These are phyloP conservation scores for Hirsutella rhossiliensis DNA, from an alignment of 2,329 filamentous ascomycete genomes.

Conservation along the genomic window DNA sequence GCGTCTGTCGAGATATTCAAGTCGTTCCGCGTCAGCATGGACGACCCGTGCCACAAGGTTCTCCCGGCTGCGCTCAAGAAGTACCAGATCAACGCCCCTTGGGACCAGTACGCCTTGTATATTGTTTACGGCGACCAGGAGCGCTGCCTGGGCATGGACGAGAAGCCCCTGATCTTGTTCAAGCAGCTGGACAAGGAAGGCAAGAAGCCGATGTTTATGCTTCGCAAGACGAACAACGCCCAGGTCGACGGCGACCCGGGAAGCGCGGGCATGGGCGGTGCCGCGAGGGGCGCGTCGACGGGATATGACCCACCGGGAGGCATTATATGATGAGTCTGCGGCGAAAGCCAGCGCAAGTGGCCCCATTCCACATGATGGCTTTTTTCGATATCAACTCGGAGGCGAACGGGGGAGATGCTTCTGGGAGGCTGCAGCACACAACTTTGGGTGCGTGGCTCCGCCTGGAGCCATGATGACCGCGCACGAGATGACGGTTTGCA, in stretches of 20 bases:
- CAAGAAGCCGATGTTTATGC: slow-evolving; percentile 99
- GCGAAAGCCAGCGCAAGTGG: background rate
- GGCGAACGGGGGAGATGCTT: background rate
- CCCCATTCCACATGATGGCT: background rate
- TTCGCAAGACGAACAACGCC: slow-evolving; percentile 54
- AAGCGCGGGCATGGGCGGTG: slow-evolving; percentile 38
- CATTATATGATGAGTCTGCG: slow-evolving; percentile 34
- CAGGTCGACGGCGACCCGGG: slow-evolving; percentile 40
- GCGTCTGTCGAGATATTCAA: slow-evolving; percentile 92
- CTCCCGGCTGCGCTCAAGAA: slow-evolving; percentile 91
- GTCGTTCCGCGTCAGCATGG: slow-evolving; percentile 93
- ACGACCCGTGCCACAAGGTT: slow-evolving; percentile 96
- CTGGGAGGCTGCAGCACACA: no score
- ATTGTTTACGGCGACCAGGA: slow-evolving; percentile 99
- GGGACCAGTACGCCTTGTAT: slow-evolving; percentile 94
- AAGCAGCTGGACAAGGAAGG: slow-evolving; percentile 96
- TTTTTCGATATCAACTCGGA: background rate
- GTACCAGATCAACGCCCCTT: slow-evolving; percentile 96
- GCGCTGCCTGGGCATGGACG: slow-evolving; percentile 79
- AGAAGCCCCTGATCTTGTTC: slow-evolving; percentile 90
- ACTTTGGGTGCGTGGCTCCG: no score
- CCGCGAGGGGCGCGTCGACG: slow-evolving; percentile 29
- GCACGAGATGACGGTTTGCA: no score
- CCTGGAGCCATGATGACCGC: no score
- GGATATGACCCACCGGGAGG: slow-evolving; percentile 48